phyloP scores from a whole-genome alignment of 352 stramenopile genomes.

The Thalassiosira delicatula region DNA sequence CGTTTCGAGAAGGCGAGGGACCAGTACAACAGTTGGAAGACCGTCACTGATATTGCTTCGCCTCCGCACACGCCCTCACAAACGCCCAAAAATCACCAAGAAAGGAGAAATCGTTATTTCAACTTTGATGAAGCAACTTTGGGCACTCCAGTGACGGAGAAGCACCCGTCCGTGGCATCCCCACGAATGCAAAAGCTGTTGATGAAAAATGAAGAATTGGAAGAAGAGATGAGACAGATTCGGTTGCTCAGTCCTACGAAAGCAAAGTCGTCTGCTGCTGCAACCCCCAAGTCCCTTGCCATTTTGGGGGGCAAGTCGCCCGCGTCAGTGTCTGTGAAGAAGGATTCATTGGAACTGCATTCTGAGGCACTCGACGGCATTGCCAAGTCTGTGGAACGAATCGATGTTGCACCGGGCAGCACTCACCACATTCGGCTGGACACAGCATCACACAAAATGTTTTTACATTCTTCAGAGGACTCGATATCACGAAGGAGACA shows the following conservation, averaged over 20 bases:
- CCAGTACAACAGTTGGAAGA: constrained; percentile 12
- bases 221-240: constrained; percentile 46
- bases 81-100: too few relatives aligned
- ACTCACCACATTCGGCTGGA: too few relatives aligned
- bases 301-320: background rate
- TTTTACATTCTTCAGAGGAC: too few relatives aligned
- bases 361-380: too few relatives aligned
- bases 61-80: too few relatives aligned
- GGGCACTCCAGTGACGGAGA: background rate
- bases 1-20: constrained; percentile 31
- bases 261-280: background rate
- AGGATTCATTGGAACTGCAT: background rate
- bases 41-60: background rate
- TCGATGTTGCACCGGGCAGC: too few relatives aligned
- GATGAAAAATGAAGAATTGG: constrained; percentile 46
- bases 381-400: too few relatives aligned
- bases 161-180: constrained; percentile 3
- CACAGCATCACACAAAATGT: too few relatives aligned
- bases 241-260: constrained; percentile 23
- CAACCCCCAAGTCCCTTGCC: too few relatives aligned
- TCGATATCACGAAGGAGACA: too few relatives aligned
- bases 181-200: constrained; percentile 43
- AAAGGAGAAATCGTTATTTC: too few relatives aligned
- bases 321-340: background rate
- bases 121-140: too few relatives aligned